Evolutionary conservation across 192 early-diverging fungal species (phyloP), one percentile per base, ranked within the genome.

Genomic region (Backusella luteola): DNA sequence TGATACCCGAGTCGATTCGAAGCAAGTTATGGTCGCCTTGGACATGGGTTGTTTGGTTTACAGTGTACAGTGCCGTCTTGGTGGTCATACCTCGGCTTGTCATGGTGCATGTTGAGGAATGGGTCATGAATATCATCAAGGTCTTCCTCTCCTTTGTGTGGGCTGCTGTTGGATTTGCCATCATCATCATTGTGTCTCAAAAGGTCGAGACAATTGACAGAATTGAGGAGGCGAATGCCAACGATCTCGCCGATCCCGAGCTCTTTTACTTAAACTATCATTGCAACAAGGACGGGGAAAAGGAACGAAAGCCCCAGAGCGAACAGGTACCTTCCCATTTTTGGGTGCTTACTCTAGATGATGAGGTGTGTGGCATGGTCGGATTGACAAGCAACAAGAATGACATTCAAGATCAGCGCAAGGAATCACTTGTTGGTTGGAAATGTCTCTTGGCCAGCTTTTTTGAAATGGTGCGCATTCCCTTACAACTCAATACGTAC

Each of bases 311-410:
- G 9, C 38, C 76, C 9, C 29, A 69, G 17, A 36, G 46, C 0
- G 72, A 78, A 68, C 76, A 66, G 6, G 71, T 77, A 0, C 14
- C 66, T 15, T 82, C 81, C 21, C 70, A 76, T 29, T 82, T 82
- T 68, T 82, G 81, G 81, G 81, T 82, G 2, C 70, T 82, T n/a
- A 73, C 73, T 4, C 66, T 82, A 41, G 74, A 78, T 52, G 67
- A 70, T 52, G 53, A 70, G 23, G 46, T 71, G 6, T 74, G 67
- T 73, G 81, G 77, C 36, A 82, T 75, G 41, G 73, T 82, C 9
- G 81, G 77, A 29, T 69, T 82, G 29, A 66, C 73, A 21, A 68
- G 78, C 23, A 73, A 76, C n/a, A 21, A 21, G 26, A 39, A 80
- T 0, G 44, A 34, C n/a, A 35, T 73, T 44, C 73, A 76, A 9